phyloP scores from a whole-genome alignment of 177 flowering plant species.

The Vitis hybrid region DNA sequence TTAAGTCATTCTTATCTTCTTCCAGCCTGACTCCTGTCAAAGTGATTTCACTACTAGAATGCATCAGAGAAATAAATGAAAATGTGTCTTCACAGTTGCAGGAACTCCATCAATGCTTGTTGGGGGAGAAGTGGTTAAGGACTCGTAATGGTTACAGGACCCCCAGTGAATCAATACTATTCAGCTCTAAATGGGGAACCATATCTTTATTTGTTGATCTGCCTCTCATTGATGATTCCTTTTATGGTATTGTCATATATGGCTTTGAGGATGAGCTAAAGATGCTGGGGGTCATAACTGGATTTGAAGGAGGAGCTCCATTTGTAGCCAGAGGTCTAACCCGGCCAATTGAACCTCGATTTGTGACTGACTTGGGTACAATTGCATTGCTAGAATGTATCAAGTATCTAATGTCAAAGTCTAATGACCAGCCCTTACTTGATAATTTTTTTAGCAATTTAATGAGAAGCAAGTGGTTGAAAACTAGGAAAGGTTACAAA shows the following conservation, averaged over 20 bases:
- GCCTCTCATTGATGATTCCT: background rate
- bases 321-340: conserved; percentile 8
- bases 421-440: background rate
- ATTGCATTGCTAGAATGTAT: conserved; percentile 12
- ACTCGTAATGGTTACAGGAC: too few species aligned
- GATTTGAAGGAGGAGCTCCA: conserved; percentile 12
- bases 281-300: conserved; percentile 17
- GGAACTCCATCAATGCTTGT: too few species aligned
- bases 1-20: too few species aligned
- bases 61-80: too few species aligned
- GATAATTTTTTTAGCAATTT: conserved; percentile 1
- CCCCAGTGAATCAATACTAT: too few species aligned
- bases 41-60: too few species aligned
- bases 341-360: conserved; percentile 3
- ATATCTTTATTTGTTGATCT: too few species aligned
- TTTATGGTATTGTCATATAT: conserved; percentile 11
- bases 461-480: conserved; percentile 12
- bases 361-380: conserved; percentile 3
- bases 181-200: too few species aligned
- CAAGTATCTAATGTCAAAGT: background rate
- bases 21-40: too few species aligned
- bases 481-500: conserved; percentile 14
- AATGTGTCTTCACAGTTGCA: too few species aligned
- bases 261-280: conserved; percentile 3
- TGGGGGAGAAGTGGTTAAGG: too few species aligned